phyloP scores from a whole-genome alignment of 148 eudicot species.

The Pharnaceum exiguum region DNA sequence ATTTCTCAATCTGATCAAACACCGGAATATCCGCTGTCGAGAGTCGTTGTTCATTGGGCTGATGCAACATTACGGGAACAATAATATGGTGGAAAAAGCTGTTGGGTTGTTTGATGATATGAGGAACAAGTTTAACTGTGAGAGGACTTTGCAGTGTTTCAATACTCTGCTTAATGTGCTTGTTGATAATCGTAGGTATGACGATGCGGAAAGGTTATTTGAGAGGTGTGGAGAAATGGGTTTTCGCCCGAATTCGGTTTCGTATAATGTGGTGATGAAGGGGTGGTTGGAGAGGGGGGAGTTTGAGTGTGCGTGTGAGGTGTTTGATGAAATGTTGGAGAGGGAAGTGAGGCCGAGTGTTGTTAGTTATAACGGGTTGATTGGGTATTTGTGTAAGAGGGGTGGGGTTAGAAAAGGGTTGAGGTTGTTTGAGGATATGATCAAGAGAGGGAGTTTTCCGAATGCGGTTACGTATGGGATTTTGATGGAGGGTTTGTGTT shows the following conservation, averaged over 20 bases:
- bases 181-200: conserved; percentile 44
- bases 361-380: conserved; percentile 69
- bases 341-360: conserved; percentile 63
- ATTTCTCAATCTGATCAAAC: conserved; percentile 37
- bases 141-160: conserved; percentile 51
- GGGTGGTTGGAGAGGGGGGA: conserved; percentile 61
- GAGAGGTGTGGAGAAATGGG: conserved; percentile 41
- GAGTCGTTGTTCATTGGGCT: conserved; percentile 67
- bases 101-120: conserved; percentile 53
- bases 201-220: conserved; percentile 50
- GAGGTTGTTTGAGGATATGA: conserved; percentile 56
- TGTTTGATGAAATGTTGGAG: conserved; percentile 94
- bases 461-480: conserved; percentile 63
- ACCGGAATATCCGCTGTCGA: conserved; percentile 49
- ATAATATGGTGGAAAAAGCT: conserved; percentile 42
- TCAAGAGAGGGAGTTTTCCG: conserved; percentile 42
- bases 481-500: conserved; percentile 84
- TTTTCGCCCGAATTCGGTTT: conserved; percentile 55
- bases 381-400: conserved; percentile 70
- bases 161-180: conserved; percentile 73
- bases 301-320: conserved; percentile 47
- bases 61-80: conserved; percentile 69
- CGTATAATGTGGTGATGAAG: conserved; percentile 72
- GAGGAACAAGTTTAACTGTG: conserved; percentile 55
- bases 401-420: conserved; percentile 61